phyloP scores from a whole-genome alignment of 2,329 filamentous ascomycete genomes.

The Metarhizium sp. region DNA sequence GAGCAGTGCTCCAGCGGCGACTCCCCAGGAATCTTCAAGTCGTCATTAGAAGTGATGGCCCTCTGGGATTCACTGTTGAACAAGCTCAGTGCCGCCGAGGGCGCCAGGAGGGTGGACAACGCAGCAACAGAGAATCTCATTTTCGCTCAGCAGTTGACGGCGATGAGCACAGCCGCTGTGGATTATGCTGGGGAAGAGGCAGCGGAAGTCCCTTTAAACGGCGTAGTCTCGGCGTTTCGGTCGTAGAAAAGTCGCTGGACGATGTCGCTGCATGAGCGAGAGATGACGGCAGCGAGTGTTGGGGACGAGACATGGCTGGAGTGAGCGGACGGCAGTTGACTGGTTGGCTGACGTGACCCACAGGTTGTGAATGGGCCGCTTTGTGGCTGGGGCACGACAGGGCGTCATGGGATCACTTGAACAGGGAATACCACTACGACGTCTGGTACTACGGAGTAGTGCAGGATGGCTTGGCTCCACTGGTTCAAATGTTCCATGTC shows the following conservation, averaged over 20 bases:
- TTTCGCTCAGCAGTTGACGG: slow-evolving; percentile 2
- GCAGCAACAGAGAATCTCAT: slow-evolving; percentile 34
- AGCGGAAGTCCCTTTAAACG: not conserved
- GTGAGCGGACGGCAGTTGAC: not conserved
- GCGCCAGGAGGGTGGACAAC: slow-evolving; percentile 34
- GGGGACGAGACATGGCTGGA: not conserved
- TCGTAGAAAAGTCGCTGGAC: not conserved
- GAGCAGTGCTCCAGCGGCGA: slow-evolving; percentile 77
- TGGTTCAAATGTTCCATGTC: too few relatives aligned
- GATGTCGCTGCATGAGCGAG: not conserved
- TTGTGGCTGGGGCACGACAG: too few relatives aligned
- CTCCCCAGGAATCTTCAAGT: slow-evolving; percentile 66
- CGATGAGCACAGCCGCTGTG: not conserved
- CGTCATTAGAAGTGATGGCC: slow-evolving; percentile 33
- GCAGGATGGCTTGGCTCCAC: too few relatives aligned
- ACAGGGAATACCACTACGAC: too few relatives aligned
- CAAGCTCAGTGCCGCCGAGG: slow-evolving; percentile 36
- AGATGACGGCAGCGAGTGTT: slow-evolving; percentile 1
- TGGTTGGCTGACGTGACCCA: not conserved
- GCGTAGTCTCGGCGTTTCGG: not conserved
- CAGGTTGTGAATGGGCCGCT: not conserved
- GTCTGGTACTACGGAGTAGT: too few relatives aligned
- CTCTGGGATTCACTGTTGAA: slow-evolving; percentile 22
- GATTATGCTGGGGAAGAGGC: not conserved
- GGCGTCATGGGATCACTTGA: too few relatives aligned